Conservation (phyloP, 2,329 filamentous ascomycete genomes). For the Aspergillus costaricaensis region DNA sequence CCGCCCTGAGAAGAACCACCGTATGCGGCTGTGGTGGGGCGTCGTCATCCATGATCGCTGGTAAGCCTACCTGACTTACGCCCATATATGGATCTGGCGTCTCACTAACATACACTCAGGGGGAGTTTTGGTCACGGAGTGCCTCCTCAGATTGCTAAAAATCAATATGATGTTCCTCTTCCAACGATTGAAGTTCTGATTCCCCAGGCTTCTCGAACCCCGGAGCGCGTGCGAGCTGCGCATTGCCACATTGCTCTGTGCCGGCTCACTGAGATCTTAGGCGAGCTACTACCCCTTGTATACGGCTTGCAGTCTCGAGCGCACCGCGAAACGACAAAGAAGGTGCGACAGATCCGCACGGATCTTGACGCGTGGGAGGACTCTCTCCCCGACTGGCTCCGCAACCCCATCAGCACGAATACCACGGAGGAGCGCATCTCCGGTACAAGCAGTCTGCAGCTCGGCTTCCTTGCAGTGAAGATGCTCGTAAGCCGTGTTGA, state of each 20-base stretch:
- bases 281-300: slow-evolving; percentile 49
- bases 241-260: slow-evolving; percentile 58
- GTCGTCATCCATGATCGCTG: slow-evolving; percentile 60
- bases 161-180: slow-evolving; percentile 59
- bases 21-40: slow-evolving; percentile 59
- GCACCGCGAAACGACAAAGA: slow-evolving; percentile 47
- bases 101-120: slow-evolving; percentile 36
- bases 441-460: slow-evolving; percentile 48
- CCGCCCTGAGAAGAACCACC: slow-evolving; percentile 52
- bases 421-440: slow-evolving; percentile 38
- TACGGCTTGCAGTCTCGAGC: slow-evolving; percentile 48
- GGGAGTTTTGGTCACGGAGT: slow-evolving; percentile 59
- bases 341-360: slow-evolving; percentile 48
- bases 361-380: slow-evolving; percentile 51
- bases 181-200: slow-evolving; percentile 50
- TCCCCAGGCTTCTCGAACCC: slow-evolving; percentile 35
- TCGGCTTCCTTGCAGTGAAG: slow-evolving; percentile 48
- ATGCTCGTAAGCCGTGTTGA: slow-evolving; percentile 52
- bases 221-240: slow-evolving; percentile 49
- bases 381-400: slow-evolving; percentile 47
- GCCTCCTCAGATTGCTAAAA: slow-evolving; percentile 55
- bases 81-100: not conserved
- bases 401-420: slow-evolving; percentile 30
- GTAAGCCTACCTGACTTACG: slow-evolving; percentile 26
- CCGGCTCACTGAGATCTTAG: slow-evolving; percentile 50